Evolutionary conservation across 345 rosid species (phyloP).

Genomic region (Eucalyptus pauciflora): DNA sequence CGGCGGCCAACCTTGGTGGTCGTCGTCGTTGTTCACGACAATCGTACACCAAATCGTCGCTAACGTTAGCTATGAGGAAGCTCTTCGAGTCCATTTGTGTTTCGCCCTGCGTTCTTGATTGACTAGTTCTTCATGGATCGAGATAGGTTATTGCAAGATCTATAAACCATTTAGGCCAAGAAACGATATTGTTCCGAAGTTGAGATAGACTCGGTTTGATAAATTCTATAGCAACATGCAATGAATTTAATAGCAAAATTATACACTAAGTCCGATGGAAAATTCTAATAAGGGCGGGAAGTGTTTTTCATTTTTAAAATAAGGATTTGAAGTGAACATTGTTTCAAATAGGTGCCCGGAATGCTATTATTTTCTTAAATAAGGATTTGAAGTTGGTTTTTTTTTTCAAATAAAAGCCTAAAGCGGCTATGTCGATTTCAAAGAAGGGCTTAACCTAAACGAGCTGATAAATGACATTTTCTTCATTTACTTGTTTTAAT

Average conservation of each 20-base stretch:
- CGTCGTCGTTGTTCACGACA: neutral
- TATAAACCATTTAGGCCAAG: neutral
- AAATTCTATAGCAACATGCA: neutral
- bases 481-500: too few species aligned
- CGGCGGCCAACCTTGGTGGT: neutral
- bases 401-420: too few species aligned
- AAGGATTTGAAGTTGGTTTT: too few species aligned
- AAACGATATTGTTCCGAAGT: neutral
- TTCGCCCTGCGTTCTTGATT: neutral
- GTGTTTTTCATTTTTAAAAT: too few species aligned
- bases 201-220: neutral
- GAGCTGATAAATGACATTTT: too few species aligned
- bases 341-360: accelerated
- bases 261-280: neutral
- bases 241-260: neutral
- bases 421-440: too few species aligned
- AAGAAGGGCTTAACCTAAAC: too few species aligned
- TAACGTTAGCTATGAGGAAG: neutral
- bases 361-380: too few species aligned
- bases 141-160: neutral
- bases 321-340: too few species aligned
- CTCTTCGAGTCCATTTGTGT: neutral
- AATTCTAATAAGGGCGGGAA: too few species aligned
- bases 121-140: neutral
- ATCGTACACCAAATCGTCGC: neutral